These are phyloP conservation scores for Epichloe sibirici DNA, from an alignment of 2,329 filamentous ascomycete species.

Conservation along the genomic window DNA sequence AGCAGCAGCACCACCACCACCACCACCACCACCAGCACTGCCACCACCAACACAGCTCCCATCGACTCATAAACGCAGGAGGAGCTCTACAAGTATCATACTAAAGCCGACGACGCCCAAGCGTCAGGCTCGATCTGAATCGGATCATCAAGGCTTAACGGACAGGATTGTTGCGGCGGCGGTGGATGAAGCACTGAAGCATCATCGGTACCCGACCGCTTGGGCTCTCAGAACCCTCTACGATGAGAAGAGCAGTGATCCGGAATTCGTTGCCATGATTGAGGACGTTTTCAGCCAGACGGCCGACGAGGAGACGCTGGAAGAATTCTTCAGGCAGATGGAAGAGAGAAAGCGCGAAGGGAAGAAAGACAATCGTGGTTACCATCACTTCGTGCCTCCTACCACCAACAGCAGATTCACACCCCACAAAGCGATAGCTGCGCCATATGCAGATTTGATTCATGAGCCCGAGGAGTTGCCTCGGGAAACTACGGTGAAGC, in stretches of 20 bases:
- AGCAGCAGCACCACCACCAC: conserved; percentile 3
- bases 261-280: conserved; percentile 42
- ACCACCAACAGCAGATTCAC: conserved; percentile 29
- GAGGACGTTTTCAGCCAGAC: conserved; percentile 46
- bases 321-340: conserved; percentile 39
- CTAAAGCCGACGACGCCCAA: conserved; percentile 9
- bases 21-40: conserved; percentile 9
- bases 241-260: conserved; percentile 41
- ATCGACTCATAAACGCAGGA: conserved; percentile 1
- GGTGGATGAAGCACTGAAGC: conserved; percentile 45
- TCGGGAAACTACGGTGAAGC: conserved; percentile 9
- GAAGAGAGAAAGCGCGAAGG: conserved; percentile 44
- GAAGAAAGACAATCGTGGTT: conserved; percentile 37
- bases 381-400: conserved; percentile 41
- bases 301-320: conserved; percentile 38
- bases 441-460: conserved; percentile 37
- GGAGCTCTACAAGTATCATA: conserved; percentile 5
- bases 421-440: conserved; percentile 33
- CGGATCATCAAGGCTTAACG: conserved; percentile 29
- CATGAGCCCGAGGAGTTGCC: conserved; percentile 10
- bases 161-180: conserved; percentile 43
- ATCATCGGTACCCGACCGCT: conserved; percentile 48
- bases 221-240: conserved; percentile 49
- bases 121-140: conserved; percentile 11
- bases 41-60: conserved; percentile 1